Evolutionary conservation across 169 alveolate genomes (phyloP).

Genomic region (Cryptosporidium xiaoi): DNA sequence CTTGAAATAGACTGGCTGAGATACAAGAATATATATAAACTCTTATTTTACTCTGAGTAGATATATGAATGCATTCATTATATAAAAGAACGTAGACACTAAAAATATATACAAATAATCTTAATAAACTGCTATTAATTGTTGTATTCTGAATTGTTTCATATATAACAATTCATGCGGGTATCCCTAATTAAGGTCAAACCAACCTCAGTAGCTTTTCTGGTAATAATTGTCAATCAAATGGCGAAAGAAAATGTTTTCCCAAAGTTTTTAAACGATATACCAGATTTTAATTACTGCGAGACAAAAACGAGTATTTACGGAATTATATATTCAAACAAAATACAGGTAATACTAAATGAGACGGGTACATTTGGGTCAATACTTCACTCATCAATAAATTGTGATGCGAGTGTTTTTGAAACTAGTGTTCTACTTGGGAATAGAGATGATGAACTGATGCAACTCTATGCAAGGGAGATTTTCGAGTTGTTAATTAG

Average conservation of each 20-base stretch:
- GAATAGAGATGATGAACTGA: conserved; percentile 30
- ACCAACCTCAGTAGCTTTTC: too few species aligned
- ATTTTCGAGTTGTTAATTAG: conserved; percentile 17
- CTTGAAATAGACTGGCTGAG: too few species aligned
- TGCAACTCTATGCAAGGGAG: conserved; percentile 27
- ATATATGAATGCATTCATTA: too few species aligned
- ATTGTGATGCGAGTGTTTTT: not conserved
- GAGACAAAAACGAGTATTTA: conserved; percentile 9
- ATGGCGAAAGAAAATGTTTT: not conserved
- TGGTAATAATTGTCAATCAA: not conserved
- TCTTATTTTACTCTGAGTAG: too few species aligned
- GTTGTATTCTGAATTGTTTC: too few species aligned
- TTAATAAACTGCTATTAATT: too few species aligned
- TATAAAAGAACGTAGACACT: too few species aligned
- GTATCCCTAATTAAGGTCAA: too few species aligned
- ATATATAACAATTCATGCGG: too few species aligned
- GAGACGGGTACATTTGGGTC: conserved; percentile 69
- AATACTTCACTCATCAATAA: conserved; percentile 8
- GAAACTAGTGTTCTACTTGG: conserved; percentile 47
- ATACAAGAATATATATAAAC: too few species aligned
- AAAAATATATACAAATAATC: too few species aligned
- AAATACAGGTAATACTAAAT: conserved; percentile 35
- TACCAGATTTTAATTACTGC: conserved; percentile 28
- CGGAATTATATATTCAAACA: conserved; percentile 25
- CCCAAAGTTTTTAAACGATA: conserved; percentile 11